Evolutionary conservation across 2,329 filamentous ascomycete genomes (phyloP).

Genomic region (Volutella citrinella): DNA sequence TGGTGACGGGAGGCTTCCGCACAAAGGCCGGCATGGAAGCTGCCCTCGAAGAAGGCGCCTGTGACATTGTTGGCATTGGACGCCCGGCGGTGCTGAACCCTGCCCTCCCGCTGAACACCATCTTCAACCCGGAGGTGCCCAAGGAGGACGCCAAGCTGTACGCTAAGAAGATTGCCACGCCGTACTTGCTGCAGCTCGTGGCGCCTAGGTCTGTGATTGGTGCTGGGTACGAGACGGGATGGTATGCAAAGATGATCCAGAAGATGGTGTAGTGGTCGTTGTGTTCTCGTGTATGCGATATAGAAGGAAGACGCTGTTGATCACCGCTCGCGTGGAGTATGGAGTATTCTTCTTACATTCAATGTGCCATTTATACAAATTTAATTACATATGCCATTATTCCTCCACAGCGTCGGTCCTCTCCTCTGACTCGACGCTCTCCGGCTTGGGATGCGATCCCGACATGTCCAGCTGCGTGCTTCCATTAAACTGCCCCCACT

Average conservation of each 20-base stretch:
- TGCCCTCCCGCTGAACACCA: constrained; percentile 28
- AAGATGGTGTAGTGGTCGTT: neutral
- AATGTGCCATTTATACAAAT: no score
- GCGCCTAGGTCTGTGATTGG: constrained; percentile 15
- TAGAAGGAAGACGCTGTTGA: neutral
- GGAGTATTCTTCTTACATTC: no score
- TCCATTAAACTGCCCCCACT: constrained; percentile 14
- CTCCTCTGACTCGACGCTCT: no score
- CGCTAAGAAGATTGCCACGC: constrained; percentile 8
- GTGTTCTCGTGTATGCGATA: neutral
- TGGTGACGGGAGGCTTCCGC: constrained; percentile 64
- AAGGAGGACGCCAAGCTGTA: constrained; percentile 13
- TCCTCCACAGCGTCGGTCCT: no score
- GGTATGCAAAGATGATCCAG: neutral
- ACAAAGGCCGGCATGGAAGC: constrained; percentile 41
- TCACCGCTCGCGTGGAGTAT: no score
- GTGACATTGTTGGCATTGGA: constrained; percentile 40
- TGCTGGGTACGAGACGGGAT: constrained; percentile 17
- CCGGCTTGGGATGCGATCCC: no score
- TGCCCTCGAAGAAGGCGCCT: constrained; percentile 34
- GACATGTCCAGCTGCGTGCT: constrained; percentile 9
- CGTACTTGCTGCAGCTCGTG: constrained; percentile 15
- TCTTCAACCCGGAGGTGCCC: constrained; percentile 15
- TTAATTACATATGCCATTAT: no score
- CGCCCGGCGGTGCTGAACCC: constrained; percentile 39